Evolutionary conservation across 176 grass and related monocot species (phyloP), one percentile per base, ranked within the genome.

Genomic region (Lolium rigidum): DNA sequence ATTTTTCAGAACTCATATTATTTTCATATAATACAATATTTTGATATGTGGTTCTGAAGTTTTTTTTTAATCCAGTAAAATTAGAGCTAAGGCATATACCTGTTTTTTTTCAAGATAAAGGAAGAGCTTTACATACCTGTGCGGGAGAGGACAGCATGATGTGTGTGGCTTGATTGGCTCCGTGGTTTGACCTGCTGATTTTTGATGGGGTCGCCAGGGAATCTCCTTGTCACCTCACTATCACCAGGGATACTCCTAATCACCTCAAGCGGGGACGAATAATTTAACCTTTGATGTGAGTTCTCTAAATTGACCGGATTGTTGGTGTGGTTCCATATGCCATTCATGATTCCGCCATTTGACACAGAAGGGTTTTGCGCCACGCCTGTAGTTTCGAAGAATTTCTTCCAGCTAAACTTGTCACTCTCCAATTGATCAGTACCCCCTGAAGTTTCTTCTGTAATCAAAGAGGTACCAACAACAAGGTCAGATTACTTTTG

Each of bases 361-460:
- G 49, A 75, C 72, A 52, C 51, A 24, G 16, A 52, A 48, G 72
- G 22, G 17, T 52, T 14, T 18, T 31, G 72, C 22, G 14, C 47
- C 47, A 28, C 47, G 3, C 6, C 15, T 7, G 72, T 35, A 35
- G 31, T 75, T 51, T 75, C 72, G 16, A 75, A 74, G 44, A 74
- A 74, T 25, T 74, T 48, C 46, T 74, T 48, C 71, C 71, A 51
- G 46, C 13, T 74, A 74, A 25, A 47, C 71, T 26, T 74, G 21
- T 51, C 44, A 73, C 70, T 44, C 44, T 73, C 22, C 43, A 73
- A 8, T 47, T 73, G 70, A 73, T 73, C 12, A 51, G 2, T 25
- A 0, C 22, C 46, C 71, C 46, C 22, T 74, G 46, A 51, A 74
- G 46, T 13, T 74, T 51, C 71, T 51, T 51, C 70, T 74, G 46